Evolutionary conservation across 208 protist genomes (phyloP), one percentile per base, ranked within the genome.

Genomic region (Naegleria lovaniensis): DNA sequence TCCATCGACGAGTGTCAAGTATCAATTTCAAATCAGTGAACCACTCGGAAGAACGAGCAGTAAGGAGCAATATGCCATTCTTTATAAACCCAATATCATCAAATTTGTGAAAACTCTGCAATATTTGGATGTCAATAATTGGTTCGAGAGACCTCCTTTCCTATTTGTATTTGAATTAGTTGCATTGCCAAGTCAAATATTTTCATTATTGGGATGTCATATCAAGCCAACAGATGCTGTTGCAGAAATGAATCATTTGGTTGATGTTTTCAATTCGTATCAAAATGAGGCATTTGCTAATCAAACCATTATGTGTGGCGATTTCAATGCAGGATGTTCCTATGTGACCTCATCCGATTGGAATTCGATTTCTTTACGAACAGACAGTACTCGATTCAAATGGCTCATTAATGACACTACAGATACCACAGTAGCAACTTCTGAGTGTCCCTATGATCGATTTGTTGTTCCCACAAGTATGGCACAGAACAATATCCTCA

Each of bases 311-410:
- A 11, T 79, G 2, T 29, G 25, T 9, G 85, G 85, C 29, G 85
- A 89, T 29, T 89, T 89, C 7, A 89, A 89, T 67, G 85, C 85
- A 36, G 85, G 36, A 67, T 52, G 85, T 40, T 55, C 39, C 22
- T 89, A 89, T 67, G 48, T 89, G 7, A 22, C 48, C 5, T 11
- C 7, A 15, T 11, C 0, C 41, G n/a, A 38, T 29, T 67, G 41
- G 85, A 75, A 3, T 0, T 2, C 0, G 13, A 67, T 67, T 29
- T 1, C 15, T 6, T 67, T 89, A 0, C 0, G n/a, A 25, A 52
- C 13, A 16, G 67, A 79, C 29, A n/a, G n/a, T n/a, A 43, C 29
- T 13, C n/a, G 48, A 89, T 89, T 89, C 39, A 40, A 6, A n/a
- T 89, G 48, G 48, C 51, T 67, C 0, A 67, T 89, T 11, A 36